Evolutionary conservation across 192 early-diverging fungal genomes (phyloP).

Genomic region (Gamsiella multidivaricata): DNA sequence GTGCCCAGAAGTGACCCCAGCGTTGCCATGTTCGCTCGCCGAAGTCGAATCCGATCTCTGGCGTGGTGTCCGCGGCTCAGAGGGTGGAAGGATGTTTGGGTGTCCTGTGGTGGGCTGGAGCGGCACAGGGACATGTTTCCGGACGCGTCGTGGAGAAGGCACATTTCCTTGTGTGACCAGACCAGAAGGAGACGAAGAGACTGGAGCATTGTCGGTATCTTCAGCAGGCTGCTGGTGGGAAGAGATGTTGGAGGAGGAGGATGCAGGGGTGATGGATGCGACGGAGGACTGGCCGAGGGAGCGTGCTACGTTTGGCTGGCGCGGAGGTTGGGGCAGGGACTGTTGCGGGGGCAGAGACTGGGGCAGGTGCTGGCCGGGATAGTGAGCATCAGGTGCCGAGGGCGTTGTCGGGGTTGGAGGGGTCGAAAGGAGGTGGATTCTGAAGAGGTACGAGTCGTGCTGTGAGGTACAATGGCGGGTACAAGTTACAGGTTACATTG

Average conservation of each 20-base stretch:
- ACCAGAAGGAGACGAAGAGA: too few species aligned
- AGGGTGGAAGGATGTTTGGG: not conserved
- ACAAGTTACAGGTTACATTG: not conserved
- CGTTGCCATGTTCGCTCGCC: conserved; percentile 13
- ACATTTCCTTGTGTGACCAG: conserved; percentile 14
- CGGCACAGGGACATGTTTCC: conserved; percentile 41
- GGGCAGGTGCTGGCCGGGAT: conserved; percentile 4
- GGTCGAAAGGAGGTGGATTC: conserved; percentile 43
- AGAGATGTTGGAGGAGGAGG: conserved; percentile 18
- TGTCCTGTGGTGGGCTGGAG: conserved; percentile 15
- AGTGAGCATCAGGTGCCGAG: conserved; percentile 5
- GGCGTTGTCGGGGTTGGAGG: conserved; percentile 27
- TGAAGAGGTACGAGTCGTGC: conserved; percentile 50
- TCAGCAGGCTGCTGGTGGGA: conserved; percentile 15
- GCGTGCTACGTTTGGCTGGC: not conserved
- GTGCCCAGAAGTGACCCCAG: conserved; percentile 14
- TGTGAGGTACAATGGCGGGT: not conserved
- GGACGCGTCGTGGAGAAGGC: conserved; percentile 28
- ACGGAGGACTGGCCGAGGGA: not conserved
- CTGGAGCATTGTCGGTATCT: conserved; percentile 23
- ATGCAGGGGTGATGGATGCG: conserved; percentile 23
- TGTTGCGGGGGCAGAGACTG: conserved; percentile 28
- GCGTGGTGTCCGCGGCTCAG: conserved; percentile 37
- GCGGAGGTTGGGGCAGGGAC: conserved; percentile 26
- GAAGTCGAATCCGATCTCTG: conserved; percentile 48